phyloP scores from a whole-genome alignment of 2,329 filamentous ascomycete species.

The Chalaropsis thielavioides region DNA sequence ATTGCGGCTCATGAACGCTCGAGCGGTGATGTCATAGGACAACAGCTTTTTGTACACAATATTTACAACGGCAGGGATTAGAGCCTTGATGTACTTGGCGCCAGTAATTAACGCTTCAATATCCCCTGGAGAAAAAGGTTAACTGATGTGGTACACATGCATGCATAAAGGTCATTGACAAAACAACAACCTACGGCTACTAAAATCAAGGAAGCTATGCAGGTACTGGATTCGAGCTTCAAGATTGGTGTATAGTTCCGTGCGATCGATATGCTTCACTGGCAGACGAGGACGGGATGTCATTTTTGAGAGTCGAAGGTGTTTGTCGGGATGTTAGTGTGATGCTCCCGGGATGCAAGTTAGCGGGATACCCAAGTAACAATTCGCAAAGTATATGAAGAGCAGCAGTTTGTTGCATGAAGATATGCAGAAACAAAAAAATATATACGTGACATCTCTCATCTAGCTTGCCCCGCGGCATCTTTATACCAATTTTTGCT shows the following conservation, averaged over 20 bases:
- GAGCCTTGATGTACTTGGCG: slow-evolving; percentile 63
- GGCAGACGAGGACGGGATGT: slow-evolving; percentile 21
- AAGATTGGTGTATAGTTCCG: slow-evolving; percentile 56
- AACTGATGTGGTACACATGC: too few species aligned
- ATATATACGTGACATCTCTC: not conserved
- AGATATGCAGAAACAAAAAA: too few species aligned
- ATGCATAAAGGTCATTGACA: too few species aligned
- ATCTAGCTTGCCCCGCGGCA: not conserved
- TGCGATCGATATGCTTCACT: slow-evolving; percentile 51
- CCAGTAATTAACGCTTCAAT: slow-evolving; percentile 55
- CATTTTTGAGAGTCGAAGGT: slow-evolving; percentile 20
- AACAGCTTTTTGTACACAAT: slow-evolving; percentile 73
- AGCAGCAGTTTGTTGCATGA: too few species aligned
- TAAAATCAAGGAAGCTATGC: slow-evolving; percentile 64
- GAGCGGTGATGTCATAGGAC: slow-evolving; percentile 68
- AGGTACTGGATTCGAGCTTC: slow-evolving; percentile 58
- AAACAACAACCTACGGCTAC: slow-evolving; percentile 41
- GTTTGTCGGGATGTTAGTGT: not conserved
- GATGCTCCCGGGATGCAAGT: too few species aligned
- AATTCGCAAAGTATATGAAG: not conserved
- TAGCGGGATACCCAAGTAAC: too few species aligned
- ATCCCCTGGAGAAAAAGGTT: slow-evolving; percentile 33
- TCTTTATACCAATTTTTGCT: not conserved
- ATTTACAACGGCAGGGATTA: slow-evolving; percentile 72
- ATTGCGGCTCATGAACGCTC: slow-evolving; percentile 52